These are phyloP conservation scores for Cyclotella baltica DNA, from an alignment of 108 stramenopile genomes.

Conservation along the genomic window DNA sequence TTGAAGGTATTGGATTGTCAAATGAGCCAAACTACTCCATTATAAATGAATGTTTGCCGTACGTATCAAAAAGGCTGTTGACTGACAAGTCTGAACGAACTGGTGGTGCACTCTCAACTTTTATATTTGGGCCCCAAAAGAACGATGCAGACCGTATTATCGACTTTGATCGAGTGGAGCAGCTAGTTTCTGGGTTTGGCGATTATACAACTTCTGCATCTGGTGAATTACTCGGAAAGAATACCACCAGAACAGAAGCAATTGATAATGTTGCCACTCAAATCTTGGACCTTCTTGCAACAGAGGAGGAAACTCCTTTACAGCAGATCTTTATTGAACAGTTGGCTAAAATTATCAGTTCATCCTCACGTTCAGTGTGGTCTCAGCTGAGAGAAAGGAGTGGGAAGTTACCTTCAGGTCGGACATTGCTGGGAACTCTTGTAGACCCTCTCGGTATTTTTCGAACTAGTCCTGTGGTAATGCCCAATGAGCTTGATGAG, in stretches of 20 bases:
- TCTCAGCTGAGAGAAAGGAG: conserved; percentile 68
- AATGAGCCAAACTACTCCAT: conserved; percentile 94
- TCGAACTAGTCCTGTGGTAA: conserved; percentile 76
- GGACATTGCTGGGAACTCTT: conserved; percentile 76
- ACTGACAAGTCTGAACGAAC: conserved; percentile 88
- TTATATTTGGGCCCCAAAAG: conserved; percentile 93
- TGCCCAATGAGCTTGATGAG: conserved; percentile 71
- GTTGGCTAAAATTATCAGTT: conserved; percentile 80
- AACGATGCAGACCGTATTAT: conserved; percentile 75
- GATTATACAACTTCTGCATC: conserved; percentile 78
- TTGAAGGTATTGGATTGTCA: conserved; percentile 94
- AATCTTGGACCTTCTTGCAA: conserved; percentile 76
- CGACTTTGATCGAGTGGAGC: conserved; percentile 83
- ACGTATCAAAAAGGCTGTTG: conserved; percentile 90
- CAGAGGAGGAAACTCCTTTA: conserved; percentile 86
- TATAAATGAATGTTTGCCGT: conserved; percentile 94
- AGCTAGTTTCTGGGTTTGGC: conserved; percentile 83
- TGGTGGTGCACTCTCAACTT: conserved; percentile 88
- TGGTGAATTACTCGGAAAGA: conserved; percentile 62
- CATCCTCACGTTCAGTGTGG: conserved; percentile 71
- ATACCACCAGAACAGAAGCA: conserved; percentile 56
- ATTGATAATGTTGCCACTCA: conserved; percentile 72
- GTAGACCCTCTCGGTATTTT: conserved; percentile 91
- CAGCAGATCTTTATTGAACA: conserved; percentile 86
- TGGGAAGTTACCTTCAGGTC: conserved; percentile 74